Evolutionary conservation across 2,329 filamentous ascomycete genomes (phyloP).

Genomic region (Talaromyces sp.): DNA sequence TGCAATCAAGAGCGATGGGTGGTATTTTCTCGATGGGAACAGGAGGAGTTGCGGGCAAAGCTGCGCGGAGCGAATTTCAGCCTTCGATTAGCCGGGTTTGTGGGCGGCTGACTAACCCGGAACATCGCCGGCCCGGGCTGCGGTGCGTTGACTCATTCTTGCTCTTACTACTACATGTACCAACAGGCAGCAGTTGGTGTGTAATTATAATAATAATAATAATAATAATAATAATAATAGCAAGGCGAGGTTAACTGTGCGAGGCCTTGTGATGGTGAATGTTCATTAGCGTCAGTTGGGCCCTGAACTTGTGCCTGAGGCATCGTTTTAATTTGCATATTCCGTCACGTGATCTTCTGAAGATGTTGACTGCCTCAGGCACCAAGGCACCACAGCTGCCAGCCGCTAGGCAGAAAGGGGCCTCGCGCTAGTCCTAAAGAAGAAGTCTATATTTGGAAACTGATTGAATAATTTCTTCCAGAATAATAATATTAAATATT

Average conservation of each 20-base stretch:
- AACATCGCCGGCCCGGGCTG: neutral
- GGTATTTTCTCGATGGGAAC: neutral
- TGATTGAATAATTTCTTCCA: neutral
- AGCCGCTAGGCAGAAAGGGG: neutral
- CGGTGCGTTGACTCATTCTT: neutral
- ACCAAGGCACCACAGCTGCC: neutral
- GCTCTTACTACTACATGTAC: neutral
- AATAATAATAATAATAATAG: no score
- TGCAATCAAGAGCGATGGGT: conserved; percentile 4
- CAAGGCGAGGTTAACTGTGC: no score
- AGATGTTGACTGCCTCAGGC: neutral
- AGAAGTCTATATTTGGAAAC: neutral
- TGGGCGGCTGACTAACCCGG: conserved; percentile 10
- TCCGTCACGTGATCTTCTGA: neutral
- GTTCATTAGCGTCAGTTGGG: no score
- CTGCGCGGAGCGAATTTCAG: conserved; percentile 8
- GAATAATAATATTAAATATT: neutral
- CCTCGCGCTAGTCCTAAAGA: neutral
- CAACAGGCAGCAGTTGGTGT: neutral
- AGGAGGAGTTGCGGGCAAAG: neutral
- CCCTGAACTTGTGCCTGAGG: neutral
- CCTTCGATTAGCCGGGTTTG: conserved; percentile 6
- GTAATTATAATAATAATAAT: neutral
- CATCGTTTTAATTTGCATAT: neutral
- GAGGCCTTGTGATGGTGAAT: no score